phyloP scores from a whole-genome alignment of 352 stramenopile species.

The Pythium aristosporum region DNA sequence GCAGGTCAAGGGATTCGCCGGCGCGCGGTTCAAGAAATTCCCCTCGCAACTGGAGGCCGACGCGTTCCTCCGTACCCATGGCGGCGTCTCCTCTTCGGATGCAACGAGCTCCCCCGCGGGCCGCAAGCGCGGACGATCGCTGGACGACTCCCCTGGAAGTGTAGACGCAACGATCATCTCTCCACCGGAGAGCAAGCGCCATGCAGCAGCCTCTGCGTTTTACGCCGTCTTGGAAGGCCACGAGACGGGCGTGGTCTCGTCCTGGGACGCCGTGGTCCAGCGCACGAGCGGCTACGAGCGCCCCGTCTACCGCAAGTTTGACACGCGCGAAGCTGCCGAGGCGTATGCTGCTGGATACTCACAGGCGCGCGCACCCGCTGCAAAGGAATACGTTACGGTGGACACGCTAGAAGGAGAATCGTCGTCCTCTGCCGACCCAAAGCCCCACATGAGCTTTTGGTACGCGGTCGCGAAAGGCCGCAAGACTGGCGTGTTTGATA shows the following conservation, averaged over 20 bases:
- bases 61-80: conserved; percentile 36
- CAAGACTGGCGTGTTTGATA: conserved; percentile 51
- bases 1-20: conserved; percentile 57
- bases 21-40: conserved; percentile 69
- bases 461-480: conserved; percentile 60
- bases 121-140: conserved; percentile 14
- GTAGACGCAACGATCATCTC: not conserved
- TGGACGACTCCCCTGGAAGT: not conserved
- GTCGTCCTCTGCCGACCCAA: not conserved
- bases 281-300: conserved; percentile 27
- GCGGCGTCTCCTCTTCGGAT: not conserved
- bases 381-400: not conserved
- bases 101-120: not conserved
- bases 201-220: conserved; percentile 13
- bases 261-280: conserved; percentile 35
- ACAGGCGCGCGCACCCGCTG: not conserved
- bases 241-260: conserved; percentile 37
- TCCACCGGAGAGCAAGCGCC: conserved; percentile 11
- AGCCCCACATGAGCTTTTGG: conserved; percentile 13
- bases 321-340: conserved; percentile 28
- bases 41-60: conserved; percentile 43
- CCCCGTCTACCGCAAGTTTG: conserved; percentile 35
- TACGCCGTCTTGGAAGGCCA: conserved; percentile 33
- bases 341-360: conserved; percentile 27
- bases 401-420: not conserved